Percentiles rank a stretch among this genome's conserved stretches.
These are phyloP conservation scores for Raphanus hybrid DNA, from an alignment of 441 rosid species.

Conservation along the genomic window DNA sequence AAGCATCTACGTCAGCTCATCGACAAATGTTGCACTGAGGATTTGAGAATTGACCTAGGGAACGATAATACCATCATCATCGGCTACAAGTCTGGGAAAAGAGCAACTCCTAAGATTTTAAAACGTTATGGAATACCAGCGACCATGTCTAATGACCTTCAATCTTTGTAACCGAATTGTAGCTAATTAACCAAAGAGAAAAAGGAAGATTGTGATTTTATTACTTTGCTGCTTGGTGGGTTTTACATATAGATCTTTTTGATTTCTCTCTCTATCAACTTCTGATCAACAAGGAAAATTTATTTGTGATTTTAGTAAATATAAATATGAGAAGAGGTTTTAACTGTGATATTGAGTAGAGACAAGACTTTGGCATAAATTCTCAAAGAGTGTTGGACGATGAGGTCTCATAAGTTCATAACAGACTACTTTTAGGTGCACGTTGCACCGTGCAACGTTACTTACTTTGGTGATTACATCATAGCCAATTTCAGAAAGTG, in stretches of 20 bases:
- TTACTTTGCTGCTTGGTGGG: no score
- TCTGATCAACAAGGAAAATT: neutral
- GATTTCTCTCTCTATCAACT: neutral
- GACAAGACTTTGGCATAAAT: no score
- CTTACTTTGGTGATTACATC: no score
- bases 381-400: neutral
- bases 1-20: conserved; percentile 64
- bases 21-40: conserved; percentile 51
- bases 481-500: no score
- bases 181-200: neutral
- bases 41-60: conserved; percentile 70
- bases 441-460: no score
- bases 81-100: conserved; percentile 50
- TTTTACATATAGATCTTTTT: neutral
- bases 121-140: conserved; percentile 66
- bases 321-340: no score
- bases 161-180: neutral
- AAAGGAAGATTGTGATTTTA: no score
- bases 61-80: conserved; percentile 59
- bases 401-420: no score
- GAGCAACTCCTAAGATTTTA: conserved; percentile 59
- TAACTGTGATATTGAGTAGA: no score
- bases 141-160: conserved; percentile 21
- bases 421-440: neutral
- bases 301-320: neutral